Base-by-base conservation (phyloP, 2,329 filamentous ascomycete species). In the Triangularia verruculosa region DNA sequence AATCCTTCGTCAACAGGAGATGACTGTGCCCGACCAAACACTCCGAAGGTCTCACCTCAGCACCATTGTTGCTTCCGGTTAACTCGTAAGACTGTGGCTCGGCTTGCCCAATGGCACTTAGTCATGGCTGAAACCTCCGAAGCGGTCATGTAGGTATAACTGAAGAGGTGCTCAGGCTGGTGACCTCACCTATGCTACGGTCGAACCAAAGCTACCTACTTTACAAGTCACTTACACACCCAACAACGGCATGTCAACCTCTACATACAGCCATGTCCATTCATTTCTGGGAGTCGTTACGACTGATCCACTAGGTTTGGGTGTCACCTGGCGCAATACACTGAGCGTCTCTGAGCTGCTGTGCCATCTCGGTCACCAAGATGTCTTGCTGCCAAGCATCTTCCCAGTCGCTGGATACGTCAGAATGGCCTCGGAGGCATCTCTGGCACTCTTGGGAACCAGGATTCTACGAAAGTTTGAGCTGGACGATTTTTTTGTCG, bases 281-380 rank as follows among this genome's bases (percentile, higher is more conserved):
- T 39, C 24, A 25, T 15, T 59, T 6, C 39, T 59, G 34, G 57
- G 59, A n/a, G 25, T 61, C 52, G 9, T 53, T 8, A 51, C 20
- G 3, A 27, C 17, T 20, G 52, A 61, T 52, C 52, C 59, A 1
- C 32, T 61, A 1, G 59, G 59, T 11, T n/a, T 57, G 20, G 59
- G 59, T n/a, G 32, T 61, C 32, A 57, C 51, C 22, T 61, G 59
- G 59, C 51, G 30, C 13, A 61, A 61, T 32, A 61, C 59, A n/a
- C 52, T 61, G 17, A 13, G 12, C 20, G 53, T 30, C 15, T 56
- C 53, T n/a, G 20, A 57, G 24, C 53, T 61, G 12, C 11, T 57
- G 30, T 56, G 53, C 17, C 51, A 32, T 12, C 12, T 57, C 34
- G 59, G 39, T 13, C 53, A 51, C 5, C 20, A 56, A 9, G 32